These are phyloP conservation scores for Millerozyma acaciae DNA, from an alignment of 805 yeast genomes.

Conservation along the genomic window DNA sequence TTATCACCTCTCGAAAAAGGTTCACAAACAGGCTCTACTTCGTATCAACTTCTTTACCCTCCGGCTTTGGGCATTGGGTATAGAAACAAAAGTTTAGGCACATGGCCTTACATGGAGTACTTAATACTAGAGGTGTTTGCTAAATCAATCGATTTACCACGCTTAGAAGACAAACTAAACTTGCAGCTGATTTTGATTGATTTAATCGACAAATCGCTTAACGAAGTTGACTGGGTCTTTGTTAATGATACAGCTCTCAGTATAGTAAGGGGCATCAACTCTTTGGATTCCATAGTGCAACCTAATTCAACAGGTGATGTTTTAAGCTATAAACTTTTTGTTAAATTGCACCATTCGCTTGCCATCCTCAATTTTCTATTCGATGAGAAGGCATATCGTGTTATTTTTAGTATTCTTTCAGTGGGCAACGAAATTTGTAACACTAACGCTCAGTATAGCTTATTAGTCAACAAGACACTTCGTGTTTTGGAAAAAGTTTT, in stretches of 20 bases:
- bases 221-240: constrained; percentile 39
- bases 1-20: constrained; percentile 21
- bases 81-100: constrained; percentile 53
- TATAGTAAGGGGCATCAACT: constrained; percentile 25
- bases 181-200: constrained; percentile 55
- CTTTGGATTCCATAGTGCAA: constrained; percentile 19
- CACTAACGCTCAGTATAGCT: constrained; percentile 29
- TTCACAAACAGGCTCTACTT: constrained; percentile 21
- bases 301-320: constrained; percentile 13
- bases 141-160: constrained; percentile 39
- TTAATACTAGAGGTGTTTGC: constrained; percentile 63
- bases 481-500: constrained; percentile 43
- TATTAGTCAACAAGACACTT: constrained; percentile 26
- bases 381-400: constrained; percentile 50
- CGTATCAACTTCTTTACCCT: constrained; percentile 53
- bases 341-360: constrained; percentile 69
- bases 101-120: constrained; percentile 79
- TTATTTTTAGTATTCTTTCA: constrained; percentile 54
- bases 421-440: constrained; percentile 57
- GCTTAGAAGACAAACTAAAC: constrained; percentile 29
- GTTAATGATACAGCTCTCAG: constrained; percentile 51
- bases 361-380: constrained; percentile 60
- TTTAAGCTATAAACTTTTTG: constrained; percentile 24
- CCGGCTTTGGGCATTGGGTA: constrained; percentile 55
- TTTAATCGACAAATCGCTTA: constrained; percentile 41